Base-by-base conservation (phyloP, 805 yeast species). In the Wickerhamomyces sydowiorum region DNA sequence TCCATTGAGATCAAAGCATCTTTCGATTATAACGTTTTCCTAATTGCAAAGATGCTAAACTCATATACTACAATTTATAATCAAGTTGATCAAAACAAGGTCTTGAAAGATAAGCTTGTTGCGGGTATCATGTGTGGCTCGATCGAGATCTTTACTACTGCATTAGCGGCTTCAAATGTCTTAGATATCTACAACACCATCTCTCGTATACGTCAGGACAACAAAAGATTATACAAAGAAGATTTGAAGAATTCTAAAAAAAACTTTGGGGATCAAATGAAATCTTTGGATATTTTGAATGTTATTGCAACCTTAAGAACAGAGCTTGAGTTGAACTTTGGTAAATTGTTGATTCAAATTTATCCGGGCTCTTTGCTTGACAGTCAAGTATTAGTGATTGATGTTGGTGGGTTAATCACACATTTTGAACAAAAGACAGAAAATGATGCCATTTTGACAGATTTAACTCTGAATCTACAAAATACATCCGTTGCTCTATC, bases 311-410 rank as follows among this genome's bases (percentile, higher is more conserved):
- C 58, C 15, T 62, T 91, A 29, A 79, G 81, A 50, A 84, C 96
- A 0, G 80, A 76, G 39, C 64, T 90, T 31, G 79, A 79, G 41
- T 81, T 87, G 1, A 64, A 69, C 25, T 60, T 88, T 18, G 82
- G 81, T 2, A 62, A 62, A 5, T 56, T 85, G 15, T 63, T 78
- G 38, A 46, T 82, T 1, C 88, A 83, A 41, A 73, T 89, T 0
- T 90, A 84, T 54, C 98, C 99, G 1, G 82, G 88, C 31, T 78
- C 93, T 8, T 72, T 91, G 45, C 68, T 77, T 35, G 97, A 93
- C 53, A 62, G 82, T 2, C 87, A 83, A 50, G 96, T 86, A 0
- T 65, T 91, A 48, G 80, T 80, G 4, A 61, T 83, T 3, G 72
- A 70, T 39, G 62, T 83, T 25, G 82, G 78, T 33, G 71, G 75